Base-by-base conservation (phyloP, 495 filamentous ascomycete species). In the Pseudevernia furfuracea region DNA sequence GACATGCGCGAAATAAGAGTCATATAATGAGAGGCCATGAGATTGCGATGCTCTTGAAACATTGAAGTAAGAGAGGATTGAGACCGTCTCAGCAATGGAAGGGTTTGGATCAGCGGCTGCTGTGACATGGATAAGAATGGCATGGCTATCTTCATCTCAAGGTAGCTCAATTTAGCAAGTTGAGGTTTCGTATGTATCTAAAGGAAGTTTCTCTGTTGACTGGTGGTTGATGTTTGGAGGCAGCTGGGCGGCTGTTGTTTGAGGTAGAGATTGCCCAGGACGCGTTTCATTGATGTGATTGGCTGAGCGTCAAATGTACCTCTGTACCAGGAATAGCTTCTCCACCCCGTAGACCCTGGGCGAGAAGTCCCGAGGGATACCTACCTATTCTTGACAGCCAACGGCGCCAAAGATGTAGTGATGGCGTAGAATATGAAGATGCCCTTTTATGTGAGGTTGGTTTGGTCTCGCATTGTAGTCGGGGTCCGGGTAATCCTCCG, bases 11-110 rank as follows among this genome's bases (percentile, higher is more conserved):
- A 63, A 11, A 39, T 41, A 58, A 53, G 12, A 59, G 41, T 41
- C 56, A 67, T 62, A 64, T 59, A 66, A 55, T 34, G 57, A 59
- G 66, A 62, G 52, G 63, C 60, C 58, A 68, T 66, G 38, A 59
- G 43, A 58, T 56, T 14, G 49, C 43, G 52, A 66, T 58, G 56
- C 17, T 56, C 65, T 38, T 65, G 63, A 61, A 62, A 64, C 67
- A 39, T 44, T 66, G 43, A 58, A 56, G 66, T 41, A 3, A 17
- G 23, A 39, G 25, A 59, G 8, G 30, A 23, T 61, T 36, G 58
- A 67, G 55, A 57, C 43, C 30, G 30, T 60, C 32, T 60, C 63
- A 59, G 39, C 62, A 53, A 65, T 43, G 59, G 39, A 66, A 61
- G 36, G 11, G 58, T 21, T 37, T 68, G 41, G 66, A 14, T 66